Conservation (phyloP, 306 rosid species). For the Medicago ruthenica region DNA sequence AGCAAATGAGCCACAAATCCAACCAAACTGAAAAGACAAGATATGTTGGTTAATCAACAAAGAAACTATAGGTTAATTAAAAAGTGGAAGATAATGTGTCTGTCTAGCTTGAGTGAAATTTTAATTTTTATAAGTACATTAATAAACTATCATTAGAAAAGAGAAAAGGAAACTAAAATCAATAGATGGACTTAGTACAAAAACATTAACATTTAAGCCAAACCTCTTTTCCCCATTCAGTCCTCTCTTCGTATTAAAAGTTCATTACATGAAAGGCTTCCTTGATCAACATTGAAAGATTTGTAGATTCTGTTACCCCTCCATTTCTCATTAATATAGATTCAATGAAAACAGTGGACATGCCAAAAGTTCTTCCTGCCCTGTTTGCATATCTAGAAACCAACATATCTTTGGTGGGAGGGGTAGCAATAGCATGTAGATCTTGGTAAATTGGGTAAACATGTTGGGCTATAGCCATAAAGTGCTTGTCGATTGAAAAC, state of each 20-base stretch:
- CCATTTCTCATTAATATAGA: constrained; percentile 92
- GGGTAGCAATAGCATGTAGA: constrained; percentile 86
- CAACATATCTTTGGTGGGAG: constrained; percentile 56
- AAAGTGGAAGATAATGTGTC: neutral
- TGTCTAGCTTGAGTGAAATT: constrained; percentile 13
- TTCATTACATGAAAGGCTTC: constrained; percentile 97
- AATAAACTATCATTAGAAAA: constrained; percentile 14
- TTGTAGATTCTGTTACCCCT: constrained; percentile 81
- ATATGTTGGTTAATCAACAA: constrained; percentile 24
- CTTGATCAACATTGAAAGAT: constrained; percentile 78
- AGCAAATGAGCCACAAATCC: constrained; percentile 98
- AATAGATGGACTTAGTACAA: constrained; percentile 34
- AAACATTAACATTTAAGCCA: constrained; percentile 32
- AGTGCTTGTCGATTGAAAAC: constrained; percentile 98
- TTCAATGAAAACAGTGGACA: constrained; percentile 88
- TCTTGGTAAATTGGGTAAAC: constrained; percentile 65
- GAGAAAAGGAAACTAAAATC: constrained; percentile 22
- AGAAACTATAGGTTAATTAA: constrained; percentile 12
- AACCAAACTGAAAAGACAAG: constrained; percentile 72
- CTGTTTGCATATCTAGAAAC: constrained; percentile 72
- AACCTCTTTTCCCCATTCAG: constrained; percentile 99
- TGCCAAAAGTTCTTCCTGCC: constrained; percentile 88
- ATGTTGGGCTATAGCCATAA: constrained; percentile 90
- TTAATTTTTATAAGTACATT: too few relatives aligned
- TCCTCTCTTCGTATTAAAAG: constrained; percentile 95